Conservation (phyloP, 352 stramenopile genomes). For the Aphanomyces invadans region DNA sequence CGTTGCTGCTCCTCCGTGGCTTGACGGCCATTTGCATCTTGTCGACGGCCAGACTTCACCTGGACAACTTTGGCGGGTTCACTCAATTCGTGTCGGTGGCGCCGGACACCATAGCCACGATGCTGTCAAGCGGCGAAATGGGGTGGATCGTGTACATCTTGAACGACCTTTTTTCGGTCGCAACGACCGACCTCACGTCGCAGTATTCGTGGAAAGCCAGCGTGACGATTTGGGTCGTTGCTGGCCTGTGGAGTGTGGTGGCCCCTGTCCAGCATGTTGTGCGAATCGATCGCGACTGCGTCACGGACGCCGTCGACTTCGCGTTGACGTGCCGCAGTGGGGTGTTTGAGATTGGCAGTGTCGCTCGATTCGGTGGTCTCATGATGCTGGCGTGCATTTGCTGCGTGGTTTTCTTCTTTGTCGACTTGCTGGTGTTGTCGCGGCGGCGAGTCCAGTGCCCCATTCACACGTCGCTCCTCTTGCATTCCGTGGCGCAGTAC, state of each 20-base stretch:
- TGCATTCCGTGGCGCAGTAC: background rate
- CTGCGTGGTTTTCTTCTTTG: background rate
- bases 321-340: background rate
- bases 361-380: background rate
- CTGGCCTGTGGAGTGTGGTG: background rate
- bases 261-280: background rate
- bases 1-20: background rate
- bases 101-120: background rate
- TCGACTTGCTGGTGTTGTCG: background rate
- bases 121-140: background rate
- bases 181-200: background rate
- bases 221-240: background rate
- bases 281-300: background rate
- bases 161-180: background rate
- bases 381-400: background rate
- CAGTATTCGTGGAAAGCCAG: background rate
- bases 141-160: constrained; percentile 5
- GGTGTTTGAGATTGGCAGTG: background rate
- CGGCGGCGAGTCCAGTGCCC: no score
- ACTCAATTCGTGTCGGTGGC: background rate
- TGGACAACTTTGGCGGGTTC: background rate
- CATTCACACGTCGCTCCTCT: background rate
- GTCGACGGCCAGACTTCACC: constrained; percentile 1
- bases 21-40: constrained; percentile 6
- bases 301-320: background rate